Percentiles rank a stretch among this genome's conserved stretches.
Evolutionary conservation across 257 asterid species (phyloP).

Genomic region (Capsicum pubescens): DNA sequence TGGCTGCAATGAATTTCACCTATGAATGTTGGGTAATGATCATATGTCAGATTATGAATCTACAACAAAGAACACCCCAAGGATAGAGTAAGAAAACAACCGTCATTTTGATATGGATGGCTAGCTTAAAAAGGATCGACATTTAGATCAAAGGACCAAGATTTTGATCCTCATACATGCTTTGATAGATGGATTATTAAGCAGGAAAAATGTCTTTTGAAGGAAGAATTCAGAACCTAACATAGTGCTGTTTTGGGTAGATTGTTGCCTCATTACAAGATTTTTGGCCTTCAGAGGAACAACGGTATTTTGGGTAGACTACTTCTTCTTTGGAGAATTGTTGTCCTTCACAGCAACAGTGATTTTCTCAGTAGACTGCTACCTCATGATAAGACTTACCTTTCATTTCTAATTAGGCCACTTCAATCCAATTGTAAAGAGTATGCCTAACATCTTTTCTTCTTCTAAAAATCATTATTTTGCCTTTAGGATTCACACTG

Average conservation of each 20-base stretch:
- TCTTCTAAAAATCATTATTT: background rate
- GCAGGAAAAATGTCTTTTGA: constrained; percentile 38
- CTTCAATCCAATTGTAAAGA: constrained; percentile 68
- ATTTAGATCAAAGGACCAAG: constrained; percentile 41
- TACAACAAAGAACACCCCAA: constrained; percentile 44
- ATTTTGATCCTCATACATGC: constrained; percentile 52
- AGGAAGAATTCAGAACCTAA: constrained; percentile 48
- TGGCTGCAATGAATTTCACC: constrained; percentile 54
- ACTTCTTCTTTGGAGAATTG: too few relatives aligned
- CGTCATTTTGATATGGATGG: constrained; percentile 45
- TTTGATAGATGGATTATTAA: constrained; percentile 56
- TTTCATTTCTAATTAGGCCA: constrained; percentile 57
- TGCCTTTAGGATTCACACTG: constrained; percentile 28
- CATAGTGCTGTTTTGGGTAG: constrained; percentile 19
- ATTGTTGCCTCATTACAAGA: too few relatives aligned
- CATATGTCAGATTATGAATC: constrained; percentile 43
- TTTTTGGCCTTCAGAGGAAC: too few relatives aligned
- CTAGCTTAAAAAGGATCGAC: constrained; percentile 34
- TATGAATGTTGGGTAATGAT: constrained; percentile 37
- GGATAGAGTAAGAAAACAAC: constrained; percentile 47
- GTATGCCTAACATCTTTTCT: constrained; percentile 39
- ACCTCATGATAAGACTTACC: constrained; percentile 52
- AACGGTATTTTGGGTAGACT: too few relatives aligned
- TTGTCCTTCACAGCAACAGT: too few relatives aligned
- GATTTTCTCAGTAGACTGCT: too few relatives aligned